These are phyloP conservation scores for Cercophora sp. DNA, from an alignment of 495 filamentous ascomycete species.

Conservation along the genomic window DNA sequence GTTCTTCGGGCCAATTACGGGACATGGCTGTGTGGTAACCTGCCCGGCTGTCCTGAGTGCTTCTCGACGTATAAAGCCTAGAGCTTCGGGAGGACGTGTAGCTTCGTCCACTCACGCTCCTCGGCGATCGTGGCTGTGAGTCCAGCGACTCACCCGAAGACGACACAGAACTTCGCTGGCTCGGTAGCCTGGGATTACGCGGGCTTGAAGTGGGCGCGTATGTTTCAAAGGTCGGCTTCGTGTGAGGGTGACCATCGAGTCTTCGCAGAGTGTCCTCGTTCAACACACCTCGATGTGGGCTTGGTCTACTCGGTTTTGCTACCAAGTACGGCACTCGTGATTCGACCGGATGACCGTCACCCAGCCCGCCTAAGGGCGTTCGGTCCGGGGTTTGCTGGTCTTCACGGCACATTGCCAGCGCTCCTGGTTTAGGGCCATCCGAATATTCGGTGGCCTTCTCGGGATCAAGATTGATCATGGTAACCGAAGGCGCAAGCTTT, in stretches of 20 bases:
- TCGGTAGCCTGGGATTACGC: slow-evolving; percentile 13
- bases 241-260: slow-evolving; percentile 29
- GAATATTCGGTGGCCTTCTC: slow-evolving; percentile 15
- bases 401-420: too few species aligned
- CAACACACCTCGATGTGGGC: slow-evolving; percentile 11
- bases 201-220: slow-evolving; percentile 21
- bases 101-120: slow-evolving; percentile 21
- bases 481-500: slow-evolving; percentile 33
- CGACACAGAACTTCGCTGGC: slow-evolving; percentile 29
- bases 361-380: too few species aligned
- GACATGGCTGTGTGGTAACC: slow-evolving; percentile 19
- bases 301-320: slow-evolving; percentile 1
- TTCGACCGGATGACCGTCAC: too few species aligned
- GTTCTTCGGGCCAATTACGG: slow-evolving; percentile 13
- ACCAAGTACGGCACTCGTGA: slow-evolving; percentile 15
- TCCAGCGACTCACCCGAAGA: slow-evolving; percentile 35
- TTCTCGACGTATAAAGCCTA: slow-evolving; percentile 16
- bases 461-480: slow-evolving; percentile 20
- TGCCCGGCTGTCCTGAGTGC: slow-evolving; percentile 2
- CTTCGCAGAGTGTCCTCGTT: slow-evolving; percentile 35
- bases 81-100: slow-evolving; percentile 25
- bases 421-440: slow-evolving; percentile 13
- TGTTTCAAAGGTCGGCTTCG: slow-evolving; percentile 17
- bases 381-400: too few species aligned
- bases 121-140: slow-evolving; percentile 23